A percentile compares a stretch with the other conserved stretches of the same genome.
phyloP scores from a whole-genome alignment of 345 rosid genomes.

The Ceriops zippeliana region DNA sequence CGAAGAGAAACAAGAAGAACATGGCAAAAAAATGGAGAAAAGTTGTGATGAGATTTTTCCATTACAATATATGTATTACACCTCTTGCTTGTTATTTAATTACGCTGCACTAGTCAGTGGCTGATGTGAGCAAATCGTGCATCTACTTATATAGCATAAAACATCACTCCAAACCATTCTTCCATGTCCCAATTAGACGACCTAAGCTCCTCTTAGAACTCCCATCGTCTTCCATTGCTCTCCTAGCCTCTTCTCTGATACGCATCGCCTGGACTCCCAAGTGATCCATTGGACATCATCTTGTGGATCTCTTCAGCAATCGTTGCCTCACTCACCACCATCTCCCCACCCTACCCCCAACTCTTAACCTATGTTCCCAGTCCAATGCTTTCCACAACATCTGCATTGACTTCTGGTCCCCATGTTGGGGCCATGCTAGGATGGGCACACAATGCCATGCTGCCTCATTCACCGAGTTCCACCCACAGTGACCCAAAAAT shows the following conservation, averaged over 20 bases:
- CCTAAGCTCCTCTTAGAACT: conserved; percentile 6
- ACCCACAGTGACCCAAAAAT: conserved; percentile 32
- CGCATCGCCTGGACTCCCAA: conserved; percentile 13
- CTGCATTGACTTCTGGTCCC: conserved; percentile 31
- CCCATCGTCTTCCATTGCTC: neutral
- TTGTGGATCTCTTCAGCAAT: conserved; percentile 13
- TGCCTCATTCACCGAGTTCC: conserved; percentile 30
- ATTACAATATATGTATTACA: too few species aligned
- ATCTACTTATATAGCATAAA: neutral
- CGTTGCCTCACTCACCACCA: conserved; percentile 5
- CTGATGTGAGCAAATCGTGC: too few species aligned
- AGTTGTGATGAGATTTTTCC: too few species aligned
- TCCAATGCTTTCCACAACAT: conserved; percentile 23
- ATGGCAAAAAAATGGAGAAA: neutral
- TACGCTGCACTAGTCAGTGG: too few species aligned
- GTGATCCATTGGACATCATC: conserved; percentile 16
- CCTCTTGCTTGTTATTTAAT: too few species aligned
- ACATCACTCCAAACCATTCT: neutral
- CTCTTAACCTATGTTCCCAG: conserved; percentile 22
- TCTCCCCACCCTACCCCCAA: conserved; percentile 28
- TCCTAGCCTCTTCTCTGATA: conserved; percentile 18
- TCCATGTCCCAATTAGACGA: conserved; percentile 12
- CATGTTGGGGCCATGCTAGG: conserved; percentile 30
- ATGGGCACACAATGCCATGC: conserved; percentile 20
- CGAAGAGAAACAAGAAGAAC: neutral